Base-by-base conservation (phyloP, 2,329 filamentous ascomycete species). In the Pestalotiopsis fici region DNA sequence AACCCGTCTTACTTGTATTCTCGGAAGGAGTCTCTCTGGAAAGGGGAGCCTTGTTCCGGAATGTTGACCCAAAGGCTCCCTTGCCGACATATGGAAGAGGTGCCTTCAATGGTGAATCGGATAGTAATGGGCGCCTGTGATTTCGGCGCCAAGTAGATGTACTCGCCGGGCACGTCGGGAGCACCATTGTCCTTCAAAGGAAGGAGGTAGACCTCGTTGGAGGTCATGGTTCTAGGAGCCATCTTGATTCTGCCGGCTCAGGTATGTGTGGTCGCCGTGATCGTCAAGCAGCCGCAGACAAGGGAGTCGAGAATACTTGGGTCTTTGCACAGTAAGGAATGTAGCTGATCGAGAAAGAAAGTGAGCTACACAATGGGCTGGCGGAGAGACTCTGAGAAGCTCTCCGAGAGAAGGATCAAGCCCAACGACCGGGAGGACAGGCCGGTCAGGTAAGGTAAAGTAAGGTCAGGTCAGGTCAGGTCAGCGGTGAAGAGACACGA, bases 11-110 rank as follows among this genome's bases (percentile, higher is more conserved):
- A 98, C 95, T 93, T 95, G 87, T 92, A 97, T 82, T 97, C 92
- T 74, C 90, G 89, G 79, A 97, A 99, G 39, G 87, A 86, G 75
- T 92, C 86, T 73, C 96, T 91, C 71, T 89, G 87, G 77, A 98
- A 99, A 56, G 89, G 83, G 62, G 89, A 83, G 68, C 91, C 94
- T 74, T 90, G 85, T 69, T 91, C 88, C 7, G 96, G 96, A 69
- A 98, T 93, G 79, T 99, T 99, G 76, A 97, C 92, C 95, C 96
- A 99, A 70, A 99, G 86, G 77, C 93, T 98, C 68, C 97, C 96
- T 81, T 97, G 87, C 72, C 94, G 90, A 80, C 95, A 98, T 84
- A 99, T 96, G 69, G 95, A 97, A 78, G 95, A 97, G 67, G 94
- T 95, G 69, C 96, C 95, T 80, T 98, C 93, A 73, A 98, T 95